These are phyloP conservation scores for Kwoniella heveanensis DNA, from an alignment of 768 basidiomycete species.

Conservation along the genomic window DNA sequence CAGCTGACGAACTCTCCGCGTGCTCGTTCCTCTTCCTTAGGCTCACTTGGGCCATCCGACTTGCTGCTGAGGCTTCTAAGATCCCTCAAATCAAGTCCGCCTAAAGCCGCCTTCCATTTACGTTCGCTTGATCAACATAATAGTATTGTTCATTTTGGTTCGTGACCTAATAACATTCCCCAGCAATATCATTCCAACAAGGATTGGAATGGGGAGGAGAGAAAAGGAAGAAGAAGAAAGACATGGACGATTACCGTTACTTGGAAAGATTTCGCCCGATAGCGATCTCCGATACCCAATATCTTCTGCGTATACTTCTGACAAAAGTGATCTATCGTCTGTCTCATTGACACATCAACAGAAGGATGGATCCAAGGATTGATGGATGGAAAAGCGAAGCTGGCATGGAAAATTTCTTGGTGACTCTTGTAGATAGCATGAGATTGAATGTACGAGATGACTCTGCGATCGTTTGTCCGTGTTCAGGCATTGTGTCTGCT, in stretches of 20 bases:
- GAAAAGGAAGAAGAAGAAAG: no score
- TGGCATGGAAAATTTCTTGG: no score
- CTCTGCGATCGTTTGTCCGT: no score
- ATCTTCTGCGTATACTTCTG: neutral
- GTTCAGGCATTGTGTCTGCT: no score
- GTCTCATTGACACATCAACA: neutral
- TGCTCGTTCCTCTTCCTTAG: conserved; percentile 10
- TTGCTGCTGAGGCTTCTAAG: conserved; percentile 51
- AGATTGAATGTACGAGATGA: no score
- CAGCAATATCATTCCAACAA: neutral
- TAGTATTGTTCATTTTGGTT: neutral
- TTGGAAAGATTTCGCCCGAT: no score
- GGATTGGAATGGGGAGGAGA: no score
- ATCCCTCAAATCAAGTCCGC: conserved; percentile 26
- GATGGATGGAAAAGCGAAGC: no score
- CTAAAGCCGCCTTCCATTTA: conserved; percentile 9
- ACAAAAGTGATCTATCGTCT: conserved; percentile 1
- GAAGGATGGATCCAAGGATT: no score
- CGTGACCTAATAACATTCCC: neutral
- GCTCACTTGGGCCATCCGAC: conserved; percentile 87
- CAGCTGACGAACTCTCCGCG: neutral
- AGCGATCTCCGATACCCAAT: neutral
- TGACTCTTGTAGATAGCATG: no score
- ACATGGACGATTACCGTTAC: neutral
- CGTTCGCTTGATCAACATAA: neutral